phyloP scores from a whole-genome alignment of 139 green algal species.

The Trebouxia sp. region DNA sequence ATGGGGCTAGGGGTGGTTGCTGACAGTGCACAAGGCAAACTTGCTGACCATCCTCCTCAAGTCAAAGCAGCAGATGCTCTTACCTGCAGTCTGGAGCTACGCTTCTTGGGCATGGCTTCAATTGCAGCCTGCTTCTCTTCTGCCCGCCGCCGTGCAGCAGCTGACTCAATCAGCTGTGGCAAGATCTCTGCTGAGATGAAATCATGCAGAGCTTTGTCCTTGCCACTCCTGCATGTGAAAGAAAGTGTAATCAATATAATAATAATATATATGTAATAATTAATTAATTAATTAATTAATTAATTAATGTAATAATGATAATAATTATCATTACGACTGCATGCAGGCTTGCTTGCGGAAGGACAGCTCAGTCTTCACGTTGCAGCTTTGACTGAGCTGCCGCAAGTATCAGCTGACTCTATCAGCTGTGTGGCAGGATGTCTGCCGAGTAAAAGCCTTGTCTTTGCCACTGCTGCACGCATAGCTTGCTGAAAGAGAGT shows the following conservation, averaged over 20 bases:
- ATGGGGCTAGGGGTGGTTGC: neutral
- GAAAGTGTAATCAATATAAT: neutral
- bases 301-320: too few relatives aligned
- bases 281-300: too few relatives aligned
- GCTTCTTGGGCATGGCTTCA: constrained; percentile 52
- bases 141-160: constrained; percentile 33
- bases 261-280: neutral
- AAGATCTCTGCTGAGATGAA: constrained; percentile 41
- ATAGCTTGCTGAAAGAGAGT: neutral
- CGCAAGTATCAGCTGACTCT: constrained; percentile 36
- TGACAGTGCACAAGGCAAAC: neutral
- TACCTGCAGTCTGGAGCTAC: constrained; percentile 42
- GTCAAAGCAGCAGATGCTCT: neutral
- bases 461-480: too few relatives aligned
- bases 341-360: too few relatives aligned
- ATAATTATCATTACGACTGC: too few relatives aligned
- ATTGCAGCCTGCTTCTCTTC: constrained; percentile 39
- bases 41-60: neutral
- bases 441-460: too few relatives aligned
- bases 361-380: too few relatives aligned
- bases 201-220: constrained; percentile 39
- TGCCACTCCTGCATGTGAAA: constrained; percentile 26
- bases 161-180: constrained; percentile 44
- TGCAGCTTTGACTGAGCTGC: too few relatives aligned
- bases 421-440: constrained; percentile 50